Evolutionary conservation across 345 rosid species (phyloP).

Genomic region (Ailanthus altissimus): DNA sequence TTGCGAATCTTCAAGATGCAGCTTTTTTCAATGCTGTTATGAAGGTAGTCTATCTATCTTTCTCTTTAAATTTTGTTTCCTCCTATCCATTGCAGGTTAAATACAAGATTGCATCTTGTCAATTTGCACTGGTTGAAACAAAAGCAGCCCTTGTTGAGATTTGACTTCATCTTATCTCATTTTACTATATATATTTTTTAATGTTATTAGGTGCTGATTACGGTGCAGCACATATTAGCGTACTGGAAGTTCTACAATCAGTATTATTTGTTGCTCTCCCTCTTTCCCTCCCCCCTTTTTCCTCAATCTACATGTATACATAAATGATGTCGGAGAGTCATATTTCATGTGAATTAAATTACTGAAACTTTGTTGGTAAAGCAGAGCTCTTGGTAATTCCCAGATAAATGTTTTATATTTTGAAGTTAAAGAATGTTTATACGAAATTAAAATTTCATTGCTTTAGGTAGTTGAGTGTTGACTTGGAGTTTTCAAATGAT

Average conservation of each 20-base stretch:
- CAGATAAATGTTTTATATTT: not conserved
- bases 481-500: not conserved
- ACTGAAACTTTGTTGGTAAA: not conserved
- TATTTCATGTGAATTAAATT: conserved; percentile 3
- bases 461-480: not conserved
- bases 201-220: not conserved
- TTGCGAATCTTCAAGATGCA: too few relatives aligned
- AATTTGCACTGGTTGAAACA: conserved; percentile 64
- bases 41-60: too few relatives aligned
- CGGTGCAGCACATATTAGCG: not conserved
- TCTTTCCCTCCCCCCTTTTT: not conserved
- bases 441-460: not conserved
- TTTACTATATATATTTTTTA: not conserved
- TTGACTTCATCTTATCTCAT: conserved; percentile 20
- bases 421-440: not conserved
- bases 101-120: too few relatives aligned
- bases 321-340: not conserved
- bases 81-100: conserved; percentile 58
- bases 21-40: too few relatives aligned
- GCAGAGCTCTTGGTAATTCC: not conserved
- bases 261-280: not conserved
- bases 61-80: not conserved
- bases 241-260: not conserved
- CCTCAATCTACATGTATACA: not conserved
- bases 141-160: conserved; percentile 92